A percentile compares a stretch with the other conserved stretches of the same genome.
Conservation (phyloP, 2,329 filamentous ascomycete genomes). For the Penicillium sp. region DNA sequence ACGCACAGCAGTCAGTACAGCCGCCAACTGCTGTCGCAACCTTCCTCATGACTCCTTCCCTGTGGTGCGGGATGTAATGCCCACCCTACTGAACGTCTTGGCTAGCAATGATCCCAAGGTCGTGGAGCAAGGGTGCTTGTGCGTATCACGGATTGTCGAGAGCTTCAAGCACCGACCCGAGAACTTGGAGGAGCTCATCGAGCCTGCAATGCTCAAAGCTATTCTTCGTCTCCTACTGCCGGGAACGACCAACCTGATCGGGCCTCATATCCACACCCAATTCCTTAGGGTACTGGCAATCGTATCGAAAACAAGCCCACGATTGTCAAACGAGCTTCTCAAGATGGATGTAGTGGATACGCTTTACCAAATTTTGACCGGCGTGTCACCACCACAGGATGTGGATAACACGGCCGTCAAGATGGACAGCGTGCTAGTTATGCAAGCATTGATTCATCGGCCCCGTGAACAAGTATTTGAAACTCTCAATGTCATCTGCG, state of each 20-base stretch:
- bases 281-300: slow-evolving; percentile 91
- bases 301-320: slow-evolving; percentile 82
- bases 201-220: slow-evolving; percentile 78
- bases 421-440: slow-evolving; percentile 94
- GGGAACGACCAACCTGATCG: slow-evolving; percentile 92
- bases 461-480: slow-evolving; percentile 96
- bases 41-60: slow-evolving; percentile 91
- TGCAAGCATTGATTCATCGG: slow-evolving; percentile 96
- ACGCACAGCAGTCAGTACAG: slow-evolving; percentile 92
- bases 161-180: slow-evolving; percentile 88
- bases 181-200: slow-evolving; percentile 90
- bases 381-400: slow-evolving; percentile 85
- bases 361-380: slow-evolving; percentile 93
- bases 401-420: slow-evolving; percentile 56
- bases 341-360: slow-evolving; percentile 98
- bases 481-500: slow-evolving; percentile 95
- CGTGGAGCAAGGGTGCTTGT: slow-evolving; percentile 93
- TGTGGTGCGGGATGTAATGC: slow-evolving; percentile 94
- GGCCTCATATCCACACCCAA: slow-evolving; percentile 91
- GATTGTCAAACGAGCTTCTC: slow-evolving; percentile 82
- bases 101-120: slow-evolving; percentile 93
- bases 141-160: slow-evolving; percentile 92
- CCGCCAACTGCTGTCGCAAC: slow-evolving; percentile 96
- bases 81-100: slow-evolving; percentile 84
- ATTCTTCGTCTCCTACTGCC: slow-evolving; percentile 85